Evolutionary conservation across 1,284 basidiomycete genomes (phyloP), one percentile per base, ranked within the genome.

Genomic region (Trichosporon asahii): DNA sequence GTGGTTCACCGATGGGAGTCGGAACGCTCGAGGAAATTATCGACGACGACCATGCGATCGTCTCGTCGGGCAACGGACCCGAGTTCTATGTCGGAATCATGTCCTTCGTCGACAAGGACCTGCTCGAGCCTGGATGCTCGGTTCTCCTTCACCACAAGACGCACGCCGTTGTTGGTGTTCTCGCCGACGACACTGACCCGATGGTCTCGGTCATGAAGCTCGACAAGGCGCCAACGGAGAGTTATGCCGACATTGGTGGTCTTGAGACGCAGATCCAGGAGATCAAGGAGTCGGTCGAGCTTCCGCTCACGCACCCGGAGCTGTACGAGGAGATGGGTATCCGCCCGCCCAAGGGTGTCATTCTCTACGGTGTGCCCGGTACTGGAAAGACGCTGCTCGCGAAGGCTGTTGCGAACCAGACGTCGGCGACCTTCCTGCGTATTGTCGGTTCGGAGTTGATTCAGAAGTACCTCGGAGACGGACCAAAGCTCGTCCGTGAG

Each of bases 271-370:
- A 99, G 84, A 99, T 99, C 77, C 95, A 98, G 84, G 96, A 99
- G 85, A 98, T 99, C 82, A 99, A 99, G 91, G 96, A 99, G 90
- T 94, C 96, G 27, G 96, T 99, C 71, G 97, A 99, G 83, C 87
- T 99, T 64, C 97, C 97, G 0, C 87, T 99, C 64, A 99, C 96
- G 18, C 97, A 99, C 82, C 97, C 97, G 9, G 97, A 99, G 81
- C 85, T 99, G 53, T 99, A 99, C 85, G 96, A 99, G 84, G 96
- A 99, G 86, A 98, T 99, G 97, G 97, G 97, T 71, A 98, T 99
- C 84, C 91, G 92, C 77, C 96, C 96, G 46, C 97, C 97, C 40
- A 99, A 99, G 84, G 97, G 97, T 86, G 97, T 99, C 78, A 98
- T 99, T 76, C 88, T 99, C 0, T 99, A 99, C 79, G 97, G 97